Evolutionary conservation across 192 early-diverging fungal species (phyloP), one percentile per base, ranked within the genome.

Genomic region (Nowakowskiella sp.): DNA sequence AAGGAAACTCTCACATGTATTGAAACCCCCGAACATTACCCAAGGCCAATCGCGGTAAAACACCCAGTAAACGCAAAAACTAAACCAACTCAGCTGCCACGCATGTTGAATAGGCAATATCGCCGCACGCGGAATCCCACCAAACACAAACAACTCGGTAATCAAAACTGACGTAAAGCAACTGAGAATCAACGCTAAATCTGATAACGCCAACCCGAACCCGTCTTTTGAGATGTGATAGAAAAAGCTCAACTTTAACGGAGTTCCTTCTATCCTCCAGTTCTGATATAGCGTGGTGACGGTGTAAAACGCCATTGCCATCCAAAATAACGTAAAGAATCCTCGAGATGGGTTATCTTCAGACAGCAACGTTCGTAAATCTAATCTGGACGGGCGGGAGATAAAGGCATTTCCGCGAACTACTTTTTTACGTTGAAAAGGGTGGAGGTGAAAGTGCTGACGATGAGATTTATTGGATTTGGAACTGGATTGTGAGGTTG

Each of bases 281-380:
- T 78, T 80, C 9, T 72, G 52, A n/a, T 75, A 68, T 23, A 84
- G 57, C 0, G 78, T 80, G 30, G 74, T 72, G 23, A 85, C 39
- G n/a, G 80, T 67, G 52, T 85, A 87, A 42, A 76, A 75, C 7
- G 68, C 78, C 78, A 92, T 87, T 22, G 72, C 73, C 34, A 88
- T 76, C 88, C 90, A 90, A 58, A 90, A 92, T 16, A 90, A 66
- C 1, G 80, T 83, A 61, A 85, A 85, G 62, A 89, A 89, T 16
- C 87, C 88, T 27, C 85, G 77, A 55, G 71, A 39, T 5, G 68
- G 58, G 36, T 67, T 67, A 28, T 74, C 25, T 28, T 67, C 60
- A 16, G 28, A 9, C 19, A 45, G 31, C 2, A 72, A 39, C 2
- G 42, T 58, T 25, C 65, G 62, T 33, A 45, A 65, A 55, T 72